Percentiles rank a stretch among this genome's conserved stretches.
Conservation (phyloP, 805 yeast genomes). For the Candida fluviatilis region DNA sequence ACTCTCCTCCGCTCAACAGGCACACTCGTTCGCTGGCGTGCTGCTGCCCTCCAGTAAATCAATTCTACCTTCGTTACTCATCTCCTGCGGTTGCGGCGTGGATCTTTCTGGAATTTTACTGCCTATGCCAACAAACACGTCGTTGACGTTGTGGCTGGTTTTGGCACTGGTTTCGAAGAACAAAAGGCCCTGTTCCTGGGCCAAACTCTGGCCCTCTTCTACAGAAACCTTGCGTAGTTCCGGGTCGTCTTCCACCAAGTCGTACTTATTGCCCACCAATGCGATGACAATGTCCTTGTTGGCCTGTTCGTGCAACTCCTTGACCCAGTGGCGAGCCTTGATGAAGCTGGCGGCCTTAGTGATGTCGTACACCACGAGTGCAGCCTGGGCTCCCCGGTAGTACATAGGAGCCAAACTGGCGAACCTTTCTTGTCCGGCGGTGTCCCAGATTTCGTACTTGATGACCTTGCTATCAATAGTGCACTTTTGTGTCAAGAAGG, state of each 20-base stretch:
- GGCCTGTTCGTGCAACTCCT: constrained; percentile 93
- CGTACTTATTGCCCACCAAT: constrained; percentile 88
- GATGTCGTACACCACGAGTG: constrained; percentile 90
- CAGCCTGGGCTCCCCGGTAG: constrained; percentile 96
- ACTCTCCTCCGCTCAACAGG: constrained; percentile 1
- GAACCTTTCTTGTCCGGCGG: constrained; percentile 97
- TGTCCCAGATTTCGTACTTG: constrained; percentile 93
- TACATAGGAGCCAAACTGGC: constrained; percentile 97
- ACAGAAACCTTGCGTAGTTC: constrained; percentile 70
- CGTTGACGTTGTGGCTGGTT: constrained; percentile 82
- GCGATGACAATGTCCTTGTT: constrained; percentile 90
- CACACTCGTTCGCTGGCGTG: not conserved
- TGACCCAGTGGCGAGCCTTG: constrained; percentile 98
- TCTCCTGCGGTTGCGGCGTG: constrained; percentile 10
- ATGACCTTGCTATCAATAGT: constrained; percentile 80
- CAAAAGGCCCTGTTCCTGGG: constrained; percentile 85
- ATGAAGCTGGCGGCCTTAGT: constrained; percentile 93
- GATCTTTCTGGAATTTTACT: constrained; percentile 62
- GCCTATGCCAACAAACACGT: constrained; percentile 88
- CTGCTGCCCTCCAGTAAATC: constrained; percentile 24
- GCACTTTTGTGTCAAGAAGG: constrained; percentile 91
- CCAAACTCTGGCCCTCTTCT: constrained; percentile 83
- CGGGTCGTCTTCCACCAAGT: constrained; percentile 57
- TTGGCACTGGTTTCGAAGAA: constrained; percentile 96
- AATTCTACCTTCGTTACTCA: constrained; percentile 28